Percentiles rank a stretch among this genome's conserved stretches.
phyloP scores from a whole-genome alignment of 2,329 filamentous ascomycete species.

The Pyricularia pennisetigena region DNA sequence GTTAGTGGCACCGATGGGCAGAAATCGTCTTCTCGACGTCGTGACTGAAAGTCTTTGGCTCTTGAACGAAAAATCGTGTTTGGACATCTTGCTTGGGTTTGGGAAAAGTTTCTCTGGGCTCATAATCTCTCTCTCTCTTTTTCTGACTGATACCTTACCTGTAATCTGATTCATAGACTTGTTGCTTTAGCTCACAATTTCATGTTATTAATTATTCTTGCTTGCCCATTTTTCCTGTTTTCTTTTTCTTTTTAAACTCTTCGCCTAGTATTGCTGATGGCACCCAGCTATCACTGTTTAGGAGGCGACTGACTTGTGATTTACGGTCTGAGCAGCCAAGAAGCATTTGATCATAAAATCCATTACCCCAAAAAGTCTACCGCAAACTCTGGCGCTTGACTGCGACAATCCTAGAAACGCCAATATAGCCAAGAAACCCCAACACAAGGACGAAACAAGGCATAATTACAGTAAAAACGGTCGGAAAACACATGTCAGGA shows the following conservation, averaged over 20 bases:
- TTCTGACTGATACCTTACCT: neutral
- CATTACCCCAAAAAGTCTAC: neutral
- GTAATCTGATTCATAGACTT: slow-evolving; percentile 1
- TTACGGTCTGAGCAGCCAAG: neutral
- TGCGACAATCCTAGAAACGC: neutral
- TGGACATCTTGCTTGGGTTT: neutral
- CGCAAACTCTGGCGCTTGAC: neutral
- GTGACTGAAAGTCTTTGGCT: neutral
- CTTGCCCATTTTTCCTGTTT: neutral
- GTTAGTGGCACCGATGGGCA: neutral
- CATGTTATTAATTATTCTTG: neutral
- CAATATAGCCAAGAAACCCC: neutral
- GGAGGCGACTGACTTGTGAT: neutral
- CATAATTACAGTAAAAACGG: neutral
- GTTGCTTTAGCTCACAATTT: neutral
- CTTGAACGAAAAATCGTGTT: neutral
- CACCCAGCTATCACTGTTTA: neutral
- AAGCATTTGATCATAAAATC: neutral
- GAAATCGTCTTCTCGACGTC: neutral
- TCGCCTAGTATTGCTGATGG: neutral
- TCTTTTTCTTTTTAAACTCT: neutral
- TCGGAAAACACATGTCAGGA: slow-evolving; percentile 1
- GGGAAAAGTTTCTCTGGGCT: neutral
- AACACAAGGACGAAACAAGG: neutral
- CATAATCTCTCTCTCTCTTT: neutral